These are phyloP conservation scores for Cytidiella melzeri DNA, from an alignment of 768 basidiomycete species.

Conservation along the genomic window DNA sequence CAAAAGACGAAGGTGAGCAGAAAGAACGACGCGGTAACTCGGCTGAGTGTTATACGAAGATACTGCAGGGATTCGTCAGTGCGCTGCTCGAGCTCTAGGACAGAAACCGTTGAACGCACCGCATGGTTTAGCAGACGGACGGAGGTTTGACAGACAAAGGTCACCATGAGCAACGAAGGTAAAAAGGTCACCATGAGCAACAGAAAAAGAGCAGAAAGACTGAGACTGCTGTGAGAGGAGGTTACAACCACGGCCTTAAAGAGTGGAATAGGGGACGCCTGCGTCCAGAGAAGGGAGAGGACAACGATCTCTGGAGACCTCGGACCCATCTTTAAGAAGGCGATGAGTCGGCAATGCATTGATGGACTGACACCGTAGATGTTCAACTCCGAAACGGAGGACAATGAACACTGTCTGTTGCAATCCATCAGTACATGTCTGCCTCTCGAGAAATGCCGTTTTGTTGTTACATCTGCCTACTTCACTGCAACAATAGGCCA, in stretches of 20 bases:
- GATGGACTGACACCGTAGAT: too few species aligned
- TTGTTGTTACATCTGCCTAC: too few species aligned
- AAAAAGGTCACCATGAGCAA: not conserved
- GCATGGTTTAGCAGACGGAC: not conserved
- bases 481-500: too few species aligned
- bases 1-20: conserved; percentile 45
- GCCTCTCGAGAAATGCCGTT: too few species aligned
- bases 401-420: too few species aligned
- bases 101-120: not conserved
- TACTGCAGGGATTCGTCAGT: conserved; percentile 17
- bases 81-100: not conserved
- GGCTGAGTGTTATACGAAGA: conserved; percentile 26
- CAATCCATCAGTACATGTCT: too few species aligned
- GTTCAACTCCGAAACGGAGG: too few species aligned
- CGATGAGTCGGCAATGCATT: too few species aligned
- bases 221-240: not conserved
- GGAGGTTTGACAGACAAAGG: too few species aligned
- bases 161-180: not conserved
- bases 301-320: too few species aligned
- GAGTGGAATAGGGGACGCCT: not conserved
- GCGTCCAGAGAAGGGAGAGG: not conserved
- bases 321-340: too few species aligned
- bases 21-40: conserved; percentile 37
- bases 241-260: not conserved
- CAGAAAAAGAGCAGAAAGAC: not conserved